Evolutionary conservation across 495 filamentous ascomycete genomes (phyloP), one percentile per base, ranked within the genome.

Genomic region (Penicillium alfredii): DNA sequence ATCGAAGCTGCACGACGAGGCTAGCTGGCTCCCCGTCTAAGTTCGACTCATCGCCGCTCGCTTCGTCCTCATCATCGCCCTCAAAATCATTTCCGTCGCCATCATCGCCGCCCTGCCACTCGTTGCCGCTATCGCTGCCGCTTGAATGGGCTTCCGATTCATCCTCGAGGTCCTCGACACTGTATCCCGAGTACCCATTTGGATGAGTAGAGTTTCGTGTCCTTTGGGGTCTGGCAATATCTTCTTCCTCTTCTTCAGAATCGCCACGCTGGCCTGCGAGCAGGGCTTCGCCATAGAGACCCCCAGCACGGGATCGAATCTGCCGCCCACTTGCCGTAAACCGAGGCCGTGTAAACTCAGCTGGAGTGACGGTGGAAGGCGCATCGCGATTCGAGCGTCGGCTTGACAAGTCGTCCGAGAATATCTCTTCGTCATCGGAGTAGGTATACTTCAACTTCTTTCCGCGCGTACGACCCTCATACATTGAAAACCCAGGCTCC

Each of bases 361-460:
- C 76, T 0, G 87, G 81, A 2, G 86, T 85, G 38, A 74, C 76
- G 12, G 78, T 70, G 3, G 78, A 74, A 3, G 86, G 86, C 1
- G 49, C 46, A 49, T 84, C 81, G 12, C 88, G 74, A 8, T 77
- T 78, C 1, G 88, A 94, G 23, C 84, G 76, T 35, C 86, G 77
- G 17, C 66, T 74, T 10, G 73, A 66, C 13, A 75, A 68, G 15
- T 77, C 80, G 55, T 94, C 87, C 2, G 84, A 86, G 33, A 77
- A 73, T 22, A 84, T 80, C 12, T 81, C 82, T 48, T 93, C 87
- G 24, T 94, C 88, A 26, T 94, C 88, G 0, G 88, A 94, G 55
- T 84, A 97, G 0, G 88, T 96, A 45, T 97, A 98, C 55, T 85
- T 93, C 60, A 94, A 82, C 28, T 88, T 82, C 64, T 97, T 97